phyloP scores from a whole-genome alignment of 805 yeast genomes.

The Suhomyces prunicola region DNA sequence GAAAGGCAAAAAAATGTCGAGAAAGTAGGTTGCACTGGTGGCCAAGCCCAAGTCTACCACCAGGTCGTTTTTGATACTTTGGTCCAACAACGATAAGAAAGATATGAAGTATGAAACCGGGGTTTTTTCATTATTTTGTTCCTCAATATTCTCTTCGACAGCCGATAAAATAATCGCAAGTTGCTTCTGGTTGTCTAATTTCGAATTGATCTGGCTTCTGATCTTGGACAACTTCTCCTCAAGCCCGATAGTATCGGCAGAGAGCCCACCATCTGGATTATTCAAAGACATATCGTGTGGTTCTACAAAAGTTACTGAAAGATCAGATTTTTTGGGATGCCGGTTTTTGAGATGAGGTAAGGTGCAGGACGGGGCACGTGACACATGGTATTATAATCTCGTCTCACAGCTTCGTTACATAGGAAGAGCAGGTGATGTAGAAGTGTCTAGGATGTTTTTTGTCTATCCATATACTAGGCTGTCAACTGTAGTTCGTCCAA shows the following conservation, averaged over 20 bases:
- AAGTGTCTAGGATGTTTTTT: neutral
- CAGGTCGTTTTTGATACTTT: constrained; percentile 49
- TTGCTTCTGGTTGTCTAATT: constrained; percentile 81
- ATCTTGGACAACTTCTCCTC: constrained; percentile 65
- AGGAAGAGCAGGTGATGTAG: too few species aligned
- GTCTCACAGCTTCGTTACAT: too few species aligned
- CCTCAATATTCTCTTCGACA: constrained; percentile 82
- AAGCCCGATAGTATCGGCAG: constrained; percentile 44
- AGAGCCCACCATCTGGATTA: constrained; percentile 39
- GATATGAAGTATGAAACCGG: constrained; percentile 86
- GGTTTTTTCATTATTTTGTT: constrained; percentile 56
- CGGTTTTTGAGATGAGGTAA: neutral
- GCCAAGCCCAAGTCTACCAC: constrained; percentile 65
- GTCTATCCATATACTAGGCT: constrained; percentile 16
- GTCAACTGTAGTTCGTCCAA: constrained; percentile 27
- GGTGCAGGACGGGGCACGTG: neutral
- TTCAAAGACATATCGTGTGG: constrained; percentile 6
- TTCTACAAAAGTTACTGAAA: neutral
- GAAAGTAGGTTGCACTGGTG: constrained; percentile 70
- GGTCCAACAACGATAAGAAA: constrained; percentile 76
- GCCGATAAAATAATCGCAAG: constrained; percentile 81
- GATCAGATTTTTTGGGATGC: neutral
- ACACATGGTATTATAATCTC: neutral
- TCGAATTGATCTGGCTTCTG: constrained; percentile 71
- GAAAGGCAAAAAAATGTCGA: constrained; percentile 75